A percentile compares a stretch with the other conserved stretches of the same genome.
phyloP scores from a whole-genome alignment of 148 eudicot species.

The Suaeda aralocaspica region DNA sequence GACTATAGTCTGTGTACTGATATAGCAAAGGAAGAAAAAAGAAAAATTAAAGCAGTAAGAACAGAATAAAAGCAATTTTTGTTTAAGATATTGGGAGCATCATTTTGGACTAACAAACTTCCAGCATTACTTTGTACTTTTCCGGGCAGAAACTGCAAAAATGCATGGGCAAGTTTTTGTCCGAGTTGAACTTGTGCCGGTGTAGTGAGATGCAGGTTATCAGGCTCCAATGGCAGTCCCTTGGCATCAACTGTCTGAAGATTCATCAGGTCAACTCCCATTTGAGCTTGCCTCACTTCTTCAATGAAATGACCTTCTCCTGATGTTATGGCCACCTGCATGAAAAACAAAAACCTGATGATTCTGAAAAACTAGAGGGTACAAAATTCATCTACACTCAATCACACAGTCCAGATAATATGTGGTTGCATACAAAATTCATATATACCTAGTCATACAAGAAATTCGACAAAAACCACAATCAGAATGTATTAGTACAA shows the following conservation, averaged over 20 bases:
- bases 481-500: no score
- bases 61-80: neutral
- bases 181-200: slow-evolving; percentile 49
- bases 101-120: slow-evolving; percentile 20
- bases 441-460: no score
- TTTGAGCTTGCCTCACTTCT: slow-evolving; percentile 50
- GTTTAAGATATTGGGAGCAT: slow-evolving; percentile 7
- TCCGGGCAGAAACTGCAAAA: slow-evolving; percentile 34
- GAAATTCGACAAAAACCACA: no score
- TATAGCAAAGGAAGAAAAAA: slow-evolving; percentile 9
- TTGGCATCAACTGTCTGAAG: slow-evolving; percentile 47
- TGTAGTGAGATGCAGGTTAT: slow-evolving; percentile 49
- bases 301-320: slow-evolving; percentile 46
- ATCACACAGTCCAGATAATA: no score
- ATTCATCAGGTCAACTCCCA: slow-evolving; percentile 36
- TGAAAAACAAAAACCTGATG: neutral
- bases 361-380: neutral
- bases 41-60: neutral
- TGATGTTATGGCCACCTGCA: slow-evolving; percentile 60
- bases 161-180: slow-evolving; percentile 44
- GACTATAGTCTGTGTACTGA: neutral
- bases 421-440: no score
- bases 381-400: no score
- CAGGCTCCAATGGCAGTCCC: slow-evolving; percentile 43
- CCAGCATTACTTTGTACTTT: slow-evolving; percentile 20